Base-by-base conservation (phyloP, 2,329 filamentous ascomycete genomes). In the Fusarium sp. region DNA sequence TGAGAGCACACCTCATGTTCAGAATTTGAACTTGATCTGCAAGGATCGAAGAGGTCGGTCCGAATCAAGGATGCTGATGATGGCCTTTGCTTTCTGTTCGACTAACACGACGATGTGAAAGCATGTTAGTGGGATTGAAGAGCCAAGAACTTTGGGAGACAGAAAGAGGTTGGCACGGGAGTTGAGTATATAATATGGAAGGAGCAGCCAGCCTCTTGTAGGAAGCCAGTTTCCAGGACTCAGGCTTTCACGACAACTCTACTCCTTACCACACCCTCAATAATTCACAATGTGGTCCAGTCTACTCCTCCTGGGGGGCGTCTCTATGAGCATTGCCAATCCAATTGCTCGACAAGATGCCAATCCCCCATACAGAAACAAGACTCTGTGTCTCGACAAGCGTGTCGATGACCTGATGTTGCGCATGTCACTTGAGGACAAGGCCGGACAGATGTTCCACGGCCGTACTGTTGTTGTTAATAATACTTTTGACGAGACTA, bases 381-480 rank as follows among this genome's bases (percentile, higher is more conserved):
- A 59, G 46, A 60, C 65, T 40, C 53, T 68, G 8, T 77, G 79
- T 41, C 76, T 83, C 41, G 80, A 83, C 41, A 80, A 81, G n/a
- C 78, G 82, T 44, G 78, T 84, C 9, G 79, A 83, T 23, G 82
- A 84, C 56, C 77, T 84, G 6, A 65, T 82, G 15, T 70, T 73
- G 6, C 79, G 82, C 11, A 84, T 84, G 82, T 83, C 79, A 0
- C 47, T 84, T 0, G 78, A 82, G 39, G 82, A 84, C 64, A 84
- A 84, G 56, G 82, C 80, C 4, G 82, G 82, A 1, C 82, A 83
- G 64, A 76, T 84, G 53, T 84, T 83, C 67, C 82, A 84, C 19
- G 65, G 47, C n/a, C 65, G 65, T 0, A 68, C 65, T 0, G 32
- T 44, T 1, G 55, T 66, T 4, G 65, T 66, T 19, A 66, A 69